Base-by-base conservation (phyloP, 2,329 filamentous ascomycete genomes). In the Penicillium sp. region DNA sequence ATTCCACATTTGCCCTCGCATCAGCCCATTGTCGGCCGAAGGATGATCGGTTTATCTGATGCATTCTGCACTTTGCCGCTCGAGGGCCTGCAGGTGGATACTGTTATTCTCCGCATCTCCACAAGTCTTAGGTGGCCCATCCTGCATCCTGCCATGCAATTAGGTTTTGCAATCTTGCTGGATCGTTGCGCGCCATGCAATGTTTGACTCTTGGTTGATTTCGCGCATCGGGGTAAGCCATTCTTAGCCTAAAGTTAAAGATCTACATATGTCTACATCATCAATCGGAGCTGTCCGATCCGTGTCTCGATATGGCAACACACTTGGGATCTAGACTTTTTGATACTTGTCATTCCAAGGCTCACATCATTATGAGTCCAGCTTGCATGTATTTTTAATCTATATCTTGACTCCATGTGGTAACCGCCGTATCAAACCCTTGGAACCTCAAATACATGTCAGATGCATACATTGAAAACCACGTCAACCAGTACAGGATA, bases 21-120 rank as follows among this genome's bases (percentile, higher is more conserved):
- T 57, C 54, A 41, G 43, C 54, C 55, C 43, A 61, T 63, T 63
- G 53, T 59, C 56, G 53, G 60, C 37, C 35, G 45, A 57, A 60
- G 14, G 59, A 53, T 51, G 45, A 35, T 41, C 29, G 16, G 33
- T 39, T 59, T 59, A 64, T 64, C 56, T 41, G 33, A 22, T 48
- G n/a, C 13, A 45, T 41, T 44, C 44, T 62, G 54, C 55, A 49
- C n/a, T 41, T 41, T 22, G 19, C 39, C 39, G 39, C 39, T 41
- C 35, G 35, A 39, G n/a, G 33, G 35, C 19, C 44, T 62, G 54
- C 56, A 49, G 52, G 37, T 54, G 51, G 52, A 46, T 41, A 27
- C 48, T 56, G 29, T 33, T 63, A 63, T 61, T 63, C 63, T 63
- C 62, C 62, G 62, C 61, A 59, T 61, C 60, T 60, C 63, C 60